phyloP scores from a whole-genome alignment of 192 early-diverging fungal genomes.

The Rhizophagus clarus region DNA sequence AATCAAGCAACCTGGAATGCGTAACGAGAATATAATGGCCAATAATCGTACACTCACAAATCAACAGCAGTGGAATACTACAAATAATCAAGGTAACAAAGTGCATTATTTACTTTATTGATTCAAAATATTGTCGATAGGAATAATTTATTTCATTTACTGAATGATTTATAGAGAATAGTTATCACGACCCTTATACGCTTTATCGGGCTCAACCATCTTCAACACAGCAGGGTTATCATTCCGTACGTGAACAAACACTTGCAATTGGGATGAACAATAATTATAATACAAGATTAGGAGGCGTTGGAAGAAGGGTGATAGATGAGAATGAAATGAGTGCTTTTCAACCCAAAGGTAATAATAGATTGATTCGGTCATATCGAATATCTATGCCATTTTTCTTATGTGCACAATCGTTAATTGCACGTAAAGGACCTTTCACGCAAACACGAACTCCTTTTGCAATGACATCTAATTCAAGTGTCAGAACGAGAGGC shows the following conservation, averaged over 20 bases:
- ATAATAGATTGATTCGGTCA: background rate
- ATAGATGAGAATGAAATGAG: background rate
- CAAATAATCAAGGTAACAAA: too few species aligned
- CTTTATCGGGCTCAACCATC: background rate
- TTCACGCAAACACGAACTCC: conserved; percentile 10
- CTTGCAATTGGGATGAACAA: background rate
- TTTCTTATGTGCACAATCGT: too few species aligned
- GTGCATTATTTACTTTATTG: too few species aligned
- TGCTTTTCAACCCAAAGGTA: background rate
- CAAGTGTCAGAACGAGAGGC: too few species aligned
- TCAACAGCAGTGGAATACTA: too few species aligned
- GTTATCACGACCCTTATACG: background rate
- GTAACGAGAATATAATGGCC: background rate
- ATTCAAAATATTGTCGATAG: too few species aligned
- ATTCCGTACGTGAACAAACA: background rate
- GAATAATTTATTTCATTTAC: too few species aligned
- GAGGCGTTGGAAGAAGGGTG: background rate
- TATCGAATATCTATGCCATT: background rate
- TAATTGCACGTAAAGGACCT: background rate
- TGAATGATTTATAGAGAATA: background rate
- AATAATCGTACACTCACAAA: background rate
- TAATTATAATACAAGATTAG: background rate
- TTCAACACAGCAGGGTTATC: background rate
- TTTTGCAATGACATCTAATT: conserved; percentile 3
- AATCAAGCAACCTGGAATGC: background rate